These are phyloP conservation scores for Fragilariopsis cylindrus DNA, from an alignment of 108 stramenopile genomes.

Conservation along the genomic window DNA sequence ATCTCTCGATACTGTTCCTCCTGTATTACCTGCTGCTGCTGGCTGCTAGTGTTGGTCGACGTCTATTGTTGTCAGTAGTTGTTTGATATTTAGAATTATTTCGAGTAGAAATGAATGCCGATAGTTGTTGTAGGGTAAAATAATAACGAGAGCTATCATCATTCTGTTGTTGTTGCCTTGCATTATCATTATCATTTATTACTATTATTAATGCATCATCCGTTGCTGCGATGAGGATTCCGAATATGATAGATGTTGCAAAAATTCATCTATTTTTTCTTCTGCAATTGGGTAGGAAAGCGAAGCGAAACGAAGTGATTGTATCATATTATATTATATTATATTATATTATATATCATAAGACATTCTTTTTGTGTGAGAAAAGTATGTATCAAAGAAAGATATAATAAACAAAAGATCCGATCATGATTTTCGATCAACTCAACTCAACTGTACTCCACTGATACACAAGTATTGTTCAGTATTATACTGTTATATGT, in stretches of 20 bases:
- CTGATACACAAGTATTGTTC: not conserved
- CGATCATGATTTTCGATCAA: not conserved
- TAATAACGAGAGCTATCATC: conserved; percentile 20
- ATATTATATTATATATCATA: too few species aligned
- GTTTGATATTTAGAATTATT: too few species aligned
- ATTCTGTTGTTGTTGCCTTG: not conserved
- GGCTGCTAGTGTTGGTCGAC: conserved; percentile 11
- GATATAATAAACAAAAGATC: not conserved
- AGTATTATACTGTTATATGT: too few species aligned
- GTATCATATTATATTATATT: not conserved
- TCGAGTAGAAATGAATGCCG: conserved; percentile 2
- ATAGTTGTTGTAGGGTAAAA: conserved; percentile 21
- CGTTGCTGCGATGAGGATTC: not conserved
- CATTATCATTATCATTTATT: not conserved
- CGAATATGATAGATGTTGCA: conserved; percentile 14
- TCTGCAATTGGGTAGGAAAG: conserved; percentile 22
- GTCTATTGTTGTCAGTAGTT: not conserved
- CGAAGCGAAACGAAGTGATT: conserved; percentile 5
- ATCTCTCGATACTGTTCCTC: conserved; percentile 22
- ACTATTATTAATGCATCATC: not conserved
- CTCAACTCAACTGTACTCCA: not conserved
- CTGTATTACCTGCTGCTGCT: conserved; percentile 9
- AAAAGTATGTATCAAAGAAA: not conserved
- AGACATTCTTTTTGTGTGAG: too few species aligned
- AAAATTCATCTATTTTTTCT: conserved; percentile 47